Base-by-base conservation (phyloP, 192 early-diverging fungal species). In the Mortierella hygrophila region DNA sequence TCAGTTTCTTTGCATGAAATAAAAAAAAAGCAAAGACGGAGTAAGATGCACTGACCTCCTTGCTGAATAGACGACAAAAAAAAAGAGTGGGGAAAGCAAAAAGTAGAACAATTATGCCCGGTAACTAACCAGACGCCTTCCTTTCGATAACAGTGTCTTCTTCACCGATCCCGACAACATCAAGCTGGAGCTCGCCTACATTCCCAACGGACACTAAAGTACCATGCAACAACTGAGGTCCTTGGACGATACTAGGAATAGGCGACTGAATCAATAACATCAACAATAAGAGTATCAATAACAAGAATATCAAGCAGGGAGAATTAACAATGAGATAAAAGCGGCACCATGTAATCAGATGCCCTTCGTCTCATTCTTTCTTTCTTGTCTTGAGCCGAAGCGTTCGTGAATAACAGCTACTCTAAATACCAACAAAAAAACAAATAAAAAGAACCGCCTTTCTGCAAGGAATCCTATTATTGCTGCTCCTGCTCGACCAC, bases 151-250 rank as follows among this genome's bases (percentile, higher is more conserved):
- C 46, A 86, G 84, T 69, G 75, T 86, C 57, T 86, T 78, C 65
- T 86, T 86, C 76, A 86, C 84, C 47, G 84, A 86, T 42, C 79
- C 84, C 1, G 79, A 81, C 57, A 60, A 60, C 55, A 72, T 86
- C 76, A 86, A 86, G 84, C 23, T 86, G 75, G 84, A 86, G 79
- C 42, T 86, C 63, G 79, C 54, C 44, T 63, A 74, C 65, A 55
- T 47, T 37, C 60, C 75, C 26, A 65, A 65, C 60, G 32, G 32
- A 29, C 29, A 65, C 29, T 65, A 65, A 65, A 3, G 0, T 1
- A 57, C 0, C n/a, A 26, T 10, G 55, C 16, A 55, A 3, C 52
- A 55, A 20, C 52, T 6, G 18, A 23, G 18, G 4, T 23, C 47
- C 47, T 49, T 1, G 16, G 16, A 1, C 4, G 44, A 9, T 13